phyloP scores from a whole-genome alignment of 106 monocot genomes.

The Vanilla planifolia region DNA sequence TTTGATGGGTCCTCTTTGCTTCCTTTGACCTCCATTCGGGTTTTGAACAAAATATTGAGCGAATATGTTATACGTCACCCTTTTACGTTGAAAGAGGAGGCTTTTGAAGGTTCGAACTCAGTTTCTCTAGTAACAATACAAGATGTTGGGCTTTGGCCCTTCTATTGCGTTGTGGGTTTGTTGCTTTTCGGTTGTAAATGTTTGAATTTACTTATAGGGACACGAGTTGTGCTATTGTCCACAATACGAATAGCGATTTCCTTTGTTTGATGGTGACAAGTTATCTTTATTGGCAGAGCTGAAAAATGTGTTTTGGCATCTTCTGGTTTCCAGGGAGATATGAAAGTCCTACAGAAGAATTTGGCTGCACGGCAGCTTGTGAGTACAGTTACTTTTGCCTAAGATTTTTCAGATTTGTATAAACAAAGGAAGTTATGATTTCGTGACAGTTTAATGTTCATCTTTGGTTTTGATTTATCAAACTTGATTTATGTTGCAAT shows the following conservation, averaged over 20 bases:
- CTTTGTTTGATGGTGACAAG: neutral
- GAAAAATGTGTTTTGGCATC: constrained; percentile 88
- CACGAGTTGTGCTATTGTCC: neutral
- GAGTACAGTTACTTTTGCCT: too few species aligned
- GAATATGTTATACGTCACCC: too few species aligned
- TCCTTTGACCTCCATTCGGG: neutral
- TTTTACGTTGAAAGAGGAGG: too few species aligned
- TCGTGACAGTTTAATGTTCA: too few species aligned
- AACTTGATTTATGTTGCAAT: too few species aligned
- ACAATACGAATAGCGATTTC: neutral
- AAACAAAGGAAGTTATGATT: too few species aligned
- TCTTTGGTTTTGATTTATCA: too few species aligned
- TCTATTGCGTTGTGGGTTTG: neutral
- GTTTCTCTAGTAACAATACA: too few species aligned
- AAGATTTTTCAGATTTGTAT: too few species aligned
- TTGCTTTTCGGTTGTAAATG: neutral
- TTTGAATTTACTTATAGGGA: neutral
- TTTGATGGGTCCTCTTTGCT: too few species aligned
- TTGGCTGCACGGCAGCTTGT: constrained; percentile 82
- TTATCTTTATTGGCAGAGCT: constrained; percentile 39
- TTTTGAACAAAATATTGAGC: neutral
- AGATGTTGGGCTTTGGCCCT: neutral
- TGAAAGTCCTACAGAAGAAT: constrained; percentile 89
- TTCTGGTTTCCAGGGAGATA: constrained; percentile 95
- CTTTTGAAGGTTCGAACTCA: too few species aligned